Evolutionary conservation across 768 basidiomycete genomes (phyloP), one percentile per base, ranked within the genome.

Genomic region (Russula olivacea): DNA sequence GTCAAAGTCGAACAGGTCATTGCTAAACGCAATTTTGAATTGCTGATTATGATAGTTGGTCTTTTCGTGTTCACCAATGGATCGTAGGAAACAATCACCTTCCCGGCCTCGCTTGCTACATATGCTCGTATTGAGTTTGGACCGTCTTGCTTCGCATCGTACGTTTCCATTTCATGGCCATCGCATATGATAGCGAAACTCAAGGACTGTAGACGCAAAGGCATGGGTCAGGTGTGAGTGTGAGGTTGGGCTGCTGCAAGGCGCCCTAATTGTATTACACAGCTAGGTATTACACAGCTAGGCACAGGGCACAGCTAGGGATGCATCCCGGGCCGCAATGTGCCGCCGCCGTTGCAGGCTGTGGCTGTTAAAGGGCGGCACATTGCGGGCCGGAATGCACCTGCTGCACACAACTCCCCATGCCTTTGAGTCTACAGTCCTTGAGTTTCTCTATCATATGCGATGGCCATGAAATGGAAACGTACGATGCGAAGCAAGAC

Each of bases 31-130:
- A 28, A 64, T 8, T 19, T 9, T 55, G 38, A 64, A 64, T 55
- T 55, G 36, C 63, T 63, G 47, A n/a, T 17, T 6, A 19, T 15
- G 41, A 21, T 10, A 10, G 23, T 51, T 10, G 6, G 23, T 36
- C 14, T 7, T 25, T 4, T n/a, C 15, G 38, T n/a, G 2, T 6
- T 49, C 28, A 17, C 19, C 17, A 8, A 10, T 15, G 19, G n/a
- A 21, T 9, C 19, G n/a, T 45, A 7, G n/a, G 38, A 5, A 25
- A 55, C 21, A n/a, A 45, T 25, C 45, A 63, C 62, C 52, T 63
- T 63, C 10, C 62, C 57, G 23, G 58, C 52, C 47, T 63, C 58
- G 23, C 62, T 63, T 19, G 62, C 62, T 8, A 63, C 45, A 34
- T 55, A 59, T 0, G 52, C 62, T 17, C 19, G 54, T 25, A 59